Evolutionary conservation across 345 rosid genomes (phyloP), one percentile per base, ranked within the genome.

Genomic region (Ceriops decandra): DNA sequence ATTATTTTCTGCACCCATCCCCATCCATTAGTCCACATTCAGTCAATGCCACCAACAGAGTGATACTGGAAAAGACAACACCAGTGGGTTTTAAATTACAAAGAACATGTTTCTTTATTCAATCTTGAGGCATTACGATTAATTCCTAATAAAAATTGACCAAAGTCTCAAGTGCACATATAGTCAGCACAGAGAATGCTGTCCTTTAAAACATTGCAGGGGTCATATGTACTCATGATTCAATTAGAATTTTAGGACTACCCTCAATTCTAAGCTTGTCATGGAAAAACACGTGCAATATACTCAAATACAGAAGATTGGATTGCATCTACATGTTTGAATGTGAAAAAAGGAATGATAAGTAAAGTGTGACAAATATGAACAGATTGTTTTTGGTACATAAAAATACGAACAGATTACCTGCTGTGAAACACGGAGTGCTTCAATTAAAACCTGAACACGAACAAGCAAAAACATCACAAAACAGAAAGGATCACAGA

Each of bases 371-470:
- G 46, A 38, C 16, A 38, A 38, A 38, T 38, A 38, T 38, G 46
- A 38, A 38, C 2, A 38, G 15, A 9, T 38, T 38, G 46, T 38
- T 38, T 38, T 38, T 10, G 46, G 46, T 38, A 11, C 16, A 38
- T 38, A 38, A 13, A 38, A 42, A 42, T 42, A 42, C 13, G 17
- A 42, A 22, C 27, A 67, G 68, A 30, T 54, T 79, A 91, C 99
- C 97, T 87, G 89, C 68, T 90, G 99, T 33, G 90, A 90, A 59
- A 86, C 85, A 53, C 85, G 89, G 69, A 95, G 95, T 63, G 96
- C 99, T 80, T 95, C 99, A 53, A 90, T 87, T 54, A 95, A 85
- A 81, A 87, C 97, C 99, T 95, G 87, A 33, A 58, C 58, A 76
- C 72, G 33, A 79, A 58, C 67, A 71, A 69, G 53, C 57, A 82